Evolutionary conservation across 768 basidiomycete genomes (phyloP).

Genomic region (Termitomyces sp.): DNA sequence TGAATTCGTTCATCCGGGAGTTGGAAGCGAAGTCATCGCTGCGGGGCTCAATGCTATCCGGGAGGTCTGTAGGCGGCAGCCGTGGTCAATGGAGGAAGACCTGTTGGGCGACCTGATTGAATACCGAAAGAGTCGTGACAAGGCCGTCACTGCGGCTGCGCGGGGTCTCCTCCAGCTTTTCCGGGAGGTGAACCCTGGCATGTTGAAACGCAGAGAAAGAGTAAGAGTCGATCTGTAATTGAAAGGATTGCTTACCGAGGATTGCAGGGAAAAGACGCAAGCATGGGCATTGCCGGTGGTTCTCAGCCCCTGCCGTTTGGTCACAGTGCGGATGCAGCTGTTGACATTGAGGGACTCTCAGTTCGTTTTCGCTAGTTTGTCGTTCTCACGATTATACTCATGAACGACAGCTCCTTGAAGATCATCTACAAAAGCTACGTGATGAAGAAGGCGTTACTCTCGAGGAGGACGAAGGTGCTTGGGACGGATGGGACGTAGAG

Average conservation of each 20-base stretch:
- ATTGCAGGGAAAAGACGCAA: conserved; percentile 82
- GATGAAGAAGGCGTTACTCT: conserved; percentile 52
- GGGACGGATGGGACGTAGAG: conserved; percentile 89
- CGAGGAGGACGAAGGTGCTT: conserved; percentile 62
- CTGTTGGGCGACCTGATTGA: conserved; percentile 88
- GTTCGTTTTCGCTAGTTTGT: conserved; percentile 38
- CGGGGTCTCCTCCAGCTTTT: conserved; percentile 85
- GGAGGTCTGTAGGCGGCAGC: conserved; percentile 91
- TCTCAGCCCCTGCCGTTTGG: conserved; percentile 77
- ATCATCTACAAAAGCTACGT: conserved; percentile 70
- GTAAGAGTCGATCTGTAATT: conserved; percentile 32
- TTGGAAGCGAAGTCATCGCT: conserved; percentile 90
- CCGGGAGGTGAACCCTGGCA: conserved; percentile 91
- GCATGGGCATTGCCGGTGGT: conserved; percentile 64
- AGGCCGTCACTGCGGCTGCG: conserved; percentile 85
- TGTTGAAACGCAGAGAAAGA: conserved; percentile 85
- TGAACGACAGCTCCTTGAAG: conserved; percentile 69
- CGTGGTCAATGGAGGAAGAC: conserved; percentile 97
- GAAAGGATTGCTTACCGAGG: conserved; percentile 4
- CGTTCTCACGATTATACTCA: neutral
- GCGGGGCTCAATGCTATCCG: conserved; percentile 96
- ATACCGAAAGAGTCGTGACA: conserved; percentile 94
- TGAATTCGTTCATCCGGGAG: conserved; percentile 97
- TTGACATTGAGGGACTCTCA: conserved; percentile 86
- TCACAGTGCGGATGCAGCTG: conserved; percentile 64